These are phyloP conservation scores for Xanthoceras sorbifolium DNA, from an alignment of 345 rosid genomes.

Conservation along the genomic window DNA sequence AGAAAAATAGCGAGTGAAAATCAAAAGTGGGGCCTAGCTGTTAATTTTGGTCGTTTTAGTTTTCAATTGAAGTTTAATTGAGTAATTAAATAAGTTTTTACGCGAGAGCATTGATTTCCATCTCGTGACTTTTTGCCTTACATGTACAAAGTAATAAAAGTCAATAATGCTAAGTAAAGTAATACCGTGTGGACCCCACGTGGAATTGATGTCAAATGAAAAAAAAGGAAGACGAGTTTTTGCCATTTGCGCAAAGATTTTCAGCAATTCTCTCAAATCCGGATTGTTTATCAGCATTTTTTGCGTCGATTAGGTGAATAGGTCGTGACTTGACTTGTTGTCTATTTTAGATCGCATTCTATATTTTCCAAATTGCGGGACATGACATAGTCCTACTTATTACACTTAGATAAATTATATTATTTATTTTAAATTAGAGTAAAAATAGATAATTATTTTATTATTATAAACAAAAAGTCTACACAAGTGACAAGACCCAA, in stretches of 20 bases:
- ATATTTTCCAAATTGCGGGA: not conserved
- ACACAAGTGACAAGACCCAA: not conserved
- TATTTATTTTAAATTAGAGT: not conserved
- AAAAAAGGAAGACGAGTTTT: not conserved
- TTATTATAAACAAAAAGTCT: not conserved
- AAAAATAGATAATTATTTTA: not conserved
- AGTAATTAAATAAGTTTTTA: not conserved
- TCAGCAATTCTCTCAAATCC: too few relatives aligned
- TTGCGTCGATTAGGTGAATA: too few relatives aligned
- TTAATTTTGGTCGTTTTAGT: not conserved
- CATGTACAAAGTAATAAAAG: not conserved
- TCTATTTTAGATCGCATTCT: not conserved
- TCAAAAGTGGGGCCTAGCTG: not conserved
- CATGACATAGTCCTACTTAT: too few relatives aligned
- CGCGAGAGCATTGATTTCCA: not conserved
- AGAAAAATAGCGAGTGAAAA: too few relatives aligned
- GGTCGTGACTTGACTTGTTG: too few relatives aligned
- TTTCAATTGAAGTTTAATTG: not conserved
- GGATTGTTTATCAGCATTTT: too few relatives aligned
- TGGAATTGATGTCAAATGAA: not conserved
- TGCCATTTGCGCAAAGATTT: too few relatives aligned
- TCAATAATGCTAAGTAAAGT: slow-evolving; percentile 16
- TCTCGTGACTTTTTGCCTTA: not conserved
- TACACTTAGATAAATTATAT: not conserved
- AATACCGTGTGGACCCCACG: slow-evolving; percentile 23